Evolutionary conservation across 164 flowering plant species (phyloP), one percentile per base, ranked within the genome.

Genomic region (Amborella trichopoda): DNA sequence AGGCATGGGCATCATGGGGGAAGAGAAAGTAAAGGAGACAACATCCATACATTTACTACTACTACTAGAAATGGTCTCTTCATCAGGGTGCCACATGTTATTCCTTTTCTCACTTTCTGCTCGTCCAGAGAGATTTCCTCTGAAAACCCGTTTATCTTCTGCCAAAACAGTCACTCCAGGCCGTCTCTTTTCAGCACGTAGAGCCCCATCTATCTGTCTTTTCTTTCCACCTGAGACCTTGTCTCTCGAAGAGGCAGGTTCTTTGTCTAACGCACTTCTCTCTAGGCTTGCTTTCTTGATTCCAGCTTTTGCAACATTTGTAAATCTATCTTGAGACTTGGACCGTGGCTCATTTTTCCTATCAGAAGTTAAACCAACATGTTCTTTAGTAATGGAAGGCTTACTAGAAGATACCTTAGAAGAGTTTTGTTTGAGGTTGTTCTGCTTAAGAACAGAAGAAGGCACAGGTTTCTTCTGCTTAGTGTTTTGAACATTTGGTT

Each of bases 11-110:
- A 67, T 56, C 64, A 87, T 52, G 36, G 99, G 96, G 24, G 95
- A 72, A 28, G 78, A 84, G 56, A 91, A 87, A 26, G 99, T 84
- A 61, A 91, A 91, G 16, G 99, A 91, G 61, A 91, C 77, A 60
- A 88, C 86, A 67, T 87, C 96, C 56, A 60, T 72, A 44, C 83
- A 76, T 30, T 68, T 80, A 48, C 60, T 75, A 63, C 61, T 65
- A 68, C 41, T 38, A 16, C 41, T 38, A 16, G 41, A 38, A 38
- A 38, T 11, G 20, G 41, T 22, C 41, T 38, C 20, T 10, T 38
- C 41, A 38, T 9, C 41, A 38, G 20, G 18, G 41, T 16, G 16
- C 20, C 41, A 6, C 16, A 16, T 38, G 41, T n/a, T n/a, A n/a
- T n/a, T n/a, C n/a, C n/a, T n/a, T n/a, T n/a, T n/a, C n/a, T n/a